These are phyloP conservation scores for Colletotrichum godetiae DNA, from an alignment of 2,329 filamentous ascomycete genomes.

Conservation along the genomic window DNA sequence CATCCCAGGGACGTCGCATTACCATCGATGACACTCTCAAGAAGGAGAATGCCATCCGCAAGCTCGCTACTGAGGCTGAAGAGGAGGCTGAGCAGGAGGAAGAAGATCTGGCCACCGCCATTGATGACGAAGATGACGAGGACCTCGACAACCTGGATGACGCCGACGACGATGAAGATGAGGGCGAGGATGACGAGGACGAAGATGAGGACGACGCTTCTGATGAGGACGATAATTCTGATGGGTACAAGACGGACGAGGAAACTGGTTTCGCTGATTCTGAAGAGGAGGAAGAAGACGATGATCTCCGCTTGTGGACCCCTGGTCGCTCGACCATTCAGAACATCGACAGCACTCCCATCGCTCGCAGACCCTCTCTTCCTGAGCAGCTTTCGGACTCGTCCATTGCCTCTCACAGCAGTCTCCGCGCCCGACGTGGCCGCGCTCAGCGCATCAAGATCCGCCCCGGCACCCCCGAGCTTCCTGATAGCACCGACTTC, in stretches of 20 bases:
- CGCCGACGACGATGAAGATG: constrained; percentile 62
- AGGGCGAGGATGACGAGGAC: constrained; percentile 61
- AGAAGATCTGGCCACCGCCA: constrained; percentile 64
- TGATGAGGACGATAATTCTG: constrained; percentile 64
- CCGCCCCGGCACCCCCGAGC: constrained; percentile 78
- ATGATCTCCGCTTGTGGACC: constrained; percentile 73
- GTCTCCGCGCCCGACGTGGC: constrained; percentile 45
- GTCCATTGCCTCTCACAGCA: constrained; percentile 63
- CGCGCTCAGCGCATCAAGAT: constrained; percentile 61
- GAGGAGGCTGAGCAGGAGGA: constrained; percentile 85
- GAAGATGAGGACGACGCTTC: constrained; percentile 63
- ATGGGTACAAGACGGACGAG: constrained; percentile 82
- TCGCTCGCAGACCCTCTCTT: constrained; percentile 53
- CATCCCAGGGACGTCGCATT: constrained; percentile 74
- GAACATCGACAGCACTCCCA: constrained; percentile 48
- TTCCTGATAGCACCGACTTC: constrained; percentile 98
- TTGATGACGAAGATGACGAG: constrained; percentile 54
- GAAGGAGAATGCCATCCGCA: constrained; percentile 90
- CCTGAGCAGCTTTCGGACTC: constrained; percentile 68
- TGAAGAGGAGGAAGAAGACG: constrained; percentile 73
- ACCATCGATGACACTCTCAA: constrained; percentile 90
- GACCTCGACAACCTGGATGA: constrained; percentile 62
- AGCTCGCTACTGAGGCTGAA: constrained; percentile 88
- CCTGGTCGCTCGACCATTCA: constrained; percentile 55
- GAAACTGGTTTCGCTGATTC: constrained; percentile 77